A percentile compares a stretch with the other conserved stretches of the same genome.
Evolutionary conservation across 2,329 filamentous ascomycete genomes (phyloP).

Genomic region (Fusarium cicatricum): DNA sequence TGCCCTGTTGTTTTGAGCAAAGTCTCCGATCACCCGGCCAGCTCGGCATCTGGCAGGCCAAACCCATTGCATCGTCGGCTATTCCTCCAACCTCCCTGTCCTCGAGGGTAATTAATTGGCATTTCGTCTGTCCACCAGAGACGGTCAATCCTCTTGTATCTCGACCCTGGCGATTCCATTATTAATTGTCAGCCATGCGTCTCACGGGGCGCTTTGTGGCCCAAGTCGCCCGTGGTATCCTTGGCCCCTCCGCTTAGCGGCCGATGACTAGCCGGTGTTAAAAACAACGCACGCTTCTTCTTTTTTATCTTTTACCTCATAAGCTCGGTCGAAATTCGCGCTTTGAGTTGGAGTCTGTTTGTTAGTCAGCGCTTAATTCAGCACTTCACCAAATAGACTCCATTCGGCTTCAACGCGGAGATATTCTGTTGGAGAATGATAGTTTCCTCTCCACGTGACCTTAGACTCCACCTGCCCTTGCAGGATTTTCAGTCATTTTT

Average conservation of each 20-base stretch:
- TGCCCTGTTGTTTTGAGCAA: slow-evolving; percentile 11
- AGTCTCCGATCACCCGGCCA: slow-evolving; percentile 38
- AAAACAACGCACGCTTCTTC: slow-evolving; percentile 3
- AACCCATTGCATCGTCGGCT: slow-evolving; percentile 21
- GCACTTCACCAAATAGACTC: background rate
- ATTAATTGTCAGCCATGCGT: slow-evolving; percentile 26
- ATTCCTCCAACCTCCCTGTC: slow-evolving; percentile 17
- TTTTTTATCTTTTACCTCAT: background rate
- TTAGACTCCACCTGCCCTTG: background rate
- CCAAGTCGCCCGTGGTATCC: slow-evolving; percentile 17
- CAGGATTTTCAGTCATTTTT: slow-evolving; percentile 4
- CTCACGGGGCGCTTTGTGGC: slow-evolving; percentile 23
- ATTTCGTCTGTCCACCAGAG: slow-evolving; percentile 2
- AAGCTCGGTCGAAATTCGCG: slow-evolving; percentile 9
- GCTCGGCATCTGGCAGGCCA: slow-evolving; percentile 27
- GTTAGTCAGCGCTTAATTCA: slow-evolving; percentile 3
- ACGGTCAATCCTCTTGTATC: slow-evolving; percentile 1
- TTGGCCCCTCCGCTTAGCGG: slow-evolving; percentile 5
- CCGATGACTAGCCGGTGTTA: background rate
- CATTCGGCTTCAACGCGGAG: slow-evolving; percentile 20
- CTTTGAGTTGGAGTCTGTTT: slow-evolving; percentile 1
- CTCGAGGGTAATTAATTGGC: slow-evolving; percentile 5
- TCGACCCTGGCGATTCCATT: slow-evolving; percentile 23
- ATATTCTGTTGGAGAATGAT: background rate
- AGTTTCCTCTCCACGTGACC: slow-evolving; percentile 5